These are phyloP conservation scores for Cercis canadensis DNA, from an alignment of 306 rosid species.

Conservation along the genomic window DNA sequence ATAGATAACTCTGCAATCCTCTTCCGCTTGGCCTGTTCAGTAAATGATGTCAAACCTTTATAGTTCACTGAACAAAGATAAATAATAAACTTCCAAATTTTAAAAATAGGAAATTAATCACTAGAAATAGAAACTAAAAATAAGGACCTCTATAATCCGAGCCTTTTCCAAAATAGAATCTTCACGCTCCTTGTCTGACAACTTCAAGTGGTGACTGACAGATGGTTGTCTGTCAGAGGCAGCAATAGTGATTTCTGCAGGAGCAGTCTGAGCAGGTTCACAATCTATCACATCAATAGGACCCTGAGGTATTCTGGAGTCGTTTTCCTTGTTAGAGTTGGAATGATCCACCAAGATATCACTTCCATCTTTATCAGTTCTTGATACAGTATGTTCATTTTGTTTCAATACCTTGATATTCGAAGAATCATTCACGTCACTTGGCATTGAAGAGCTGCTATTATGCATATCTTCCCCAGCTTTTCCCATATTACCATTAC, in stretches of 20 bases:
- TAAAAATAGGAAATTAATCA: constrained; percentile 28
- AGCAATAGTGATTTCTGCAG: constrained; percentile 46
- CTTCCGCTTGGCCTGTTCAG: constrained; percentile 83
- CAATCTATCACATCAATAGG: constrained; percentile 44
- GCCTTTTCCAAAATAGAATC: constrained; percentile 96
- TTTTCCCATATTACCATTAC: constrained; percentile 44
- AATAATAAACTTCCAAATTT: constrained; percentile 27
- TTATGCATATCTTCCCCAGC: constrained; percentile 46
- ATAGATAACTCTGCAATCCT: constrained; percentile 88
- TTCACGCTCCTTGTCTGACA: constrained; percentile 76
- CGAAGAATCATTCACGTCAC: constrained; percentile 48
- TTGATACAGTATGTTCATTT: constrained; percentile 47
- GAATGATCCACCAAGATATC: constrained; percentile 48
- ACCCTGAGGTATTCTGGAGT: constrained; percentile 41
- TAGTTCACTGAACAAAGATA: constrained; percentile 28
- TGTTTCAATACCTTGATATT: constrained; percentile 51
- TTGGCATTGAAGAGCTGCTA: constrained; percentile 51
- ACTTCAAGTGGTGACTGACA: constrained; percentile 50
- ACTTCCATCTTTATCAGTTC: constrained; percentile 53
- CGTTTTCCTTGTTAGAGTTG: constrained; percentile 49
- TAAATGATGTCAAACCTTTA: constrained; percentile 36
- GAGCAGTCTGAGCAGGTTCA: constrained; percentile 49
- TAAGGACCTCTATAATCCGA: constrained; percentile 74
- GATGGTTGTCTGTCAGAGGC: constrained; percentile 51
- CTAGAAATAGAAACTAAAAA: constrained; percentile 26